Conservation (phyloP, 345 rosid genomes). For the Syzygium aqueum region DNA sequence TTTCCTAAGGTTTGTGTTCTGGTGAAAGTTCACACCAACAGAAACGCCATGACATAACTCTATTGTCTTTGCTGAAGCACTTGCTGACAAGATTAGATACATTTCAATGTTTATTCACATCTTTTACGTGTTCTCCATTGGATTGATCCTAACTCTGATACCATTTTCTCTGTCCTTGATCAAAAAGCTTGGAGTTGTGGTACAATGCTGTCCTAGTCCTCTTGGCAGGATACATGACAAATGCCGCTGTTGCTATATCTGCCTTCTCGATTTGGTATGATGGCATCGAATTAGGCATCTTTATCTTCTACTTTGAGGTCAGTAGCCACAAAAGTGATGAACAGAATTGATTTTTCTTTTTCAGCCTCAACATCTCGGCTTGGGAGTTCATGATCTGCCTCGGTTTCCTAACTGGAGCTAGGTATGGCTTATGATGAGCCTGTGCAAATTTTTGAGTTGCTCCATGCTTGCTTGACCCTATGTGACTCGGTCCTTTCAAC, state of each 20-base stretch:
- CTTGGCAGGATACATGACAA: slow-evolving; percentile 11
- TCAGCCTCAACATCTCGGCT: slow-evolving; percentile 3
- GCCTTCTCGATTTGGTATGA: slow-evolving; percentile 6
- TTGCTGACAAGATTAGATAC: neutral
- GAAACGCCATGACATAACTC: neutral
- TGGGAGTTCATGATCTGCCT: slow-evolving; percentile 5
- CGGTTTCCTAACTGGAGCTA: slow-evolving; percentile 2
- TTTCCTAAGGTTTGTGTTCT: neutral
- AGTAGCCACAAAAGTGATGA: neutral
- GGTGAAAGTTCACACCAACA: neutral
- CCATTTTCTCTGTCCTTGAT: neutral
- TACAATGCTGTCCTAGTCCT: neutral
- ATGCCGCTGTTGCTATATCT: slow-evolving; percentile 17
- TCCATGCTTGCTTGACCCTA: neutral
- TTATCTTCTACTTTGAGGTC: neutral
- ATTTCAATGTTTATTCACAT: neutral
- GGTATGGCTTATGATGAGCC: neutral
- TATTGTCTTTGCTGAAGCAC: neutral
- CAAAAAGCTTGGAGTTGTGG: neutral
- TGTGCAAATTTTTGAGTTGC: neutral
- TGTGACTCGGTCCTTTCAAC: neutral
- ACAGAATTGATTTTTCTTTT: neutral
- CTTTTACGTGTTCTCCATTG: neutral
- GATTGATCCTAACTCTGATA: neutral
- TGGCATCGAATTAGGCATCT: neutral